Evolutionary conservation across 306 rosid genomes (phyloP), one percentile per base, ranked within the genome.

Genomic region (Styphnolobium japonicum): DNA sequence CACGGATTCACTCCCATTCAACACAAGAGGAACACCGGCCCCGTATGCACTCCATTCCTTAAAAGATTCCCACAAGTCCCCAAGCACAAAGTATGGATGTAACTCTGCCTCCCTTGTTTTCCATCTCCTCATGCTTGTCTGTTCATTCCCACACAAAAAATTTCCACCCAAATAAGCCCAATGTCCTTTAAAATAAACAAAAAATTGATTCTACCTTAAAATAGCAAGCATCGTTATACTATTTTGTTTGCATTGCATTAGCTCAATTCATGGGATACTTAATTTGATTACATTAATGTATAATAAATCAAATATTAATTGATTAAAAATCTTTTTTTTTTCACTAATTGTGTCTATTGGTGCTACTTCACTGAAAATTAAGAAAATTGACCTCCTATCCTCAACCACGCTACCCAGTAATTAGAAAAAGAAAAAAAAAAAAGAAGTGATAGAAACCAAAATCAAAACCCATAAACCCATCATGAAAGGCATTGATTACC

Each of bases 31-130:
- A 19, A 90, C 94, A 56, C 93, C 97, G 0, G 88, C 90, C 5
- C 97, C 97, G 29, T 90, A 92, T 4, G 89, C 93, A 67, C 97
- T 92, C 94, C 93, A 90, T 73, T 90, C 95, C 67, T 83, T 87
- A 60, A 86, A 87, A 22, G 93, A 90, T 34, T 90, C 97, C 97
- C 95, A 90, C 22, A 92, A 83, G 66, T 90, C 93, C 23, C 96
- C 91, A 25, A 92, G 97, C 81, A 90, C 85, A 80, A 86, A 92
- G 76, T 87, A 90, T 0, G 90, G 91, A 72, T 75, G 87, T 52
- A 82, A 70, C 77, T 87, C 91, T 27, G 79, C 55, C 71, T 82
- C 86, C 52, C 34, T 58, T 39, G 56, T 75, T 71, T 85, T 89
- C 93, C 93, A 87, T 61, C 87, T 81, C 84, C 67, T 81, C 62